A percentile compares a stretch with the other conserved stretches of the same genome.
phyloP scores from a whole-genome alignment of 1,284 basidiomycete genomes.

The Pholiota adiposa region DNA sequence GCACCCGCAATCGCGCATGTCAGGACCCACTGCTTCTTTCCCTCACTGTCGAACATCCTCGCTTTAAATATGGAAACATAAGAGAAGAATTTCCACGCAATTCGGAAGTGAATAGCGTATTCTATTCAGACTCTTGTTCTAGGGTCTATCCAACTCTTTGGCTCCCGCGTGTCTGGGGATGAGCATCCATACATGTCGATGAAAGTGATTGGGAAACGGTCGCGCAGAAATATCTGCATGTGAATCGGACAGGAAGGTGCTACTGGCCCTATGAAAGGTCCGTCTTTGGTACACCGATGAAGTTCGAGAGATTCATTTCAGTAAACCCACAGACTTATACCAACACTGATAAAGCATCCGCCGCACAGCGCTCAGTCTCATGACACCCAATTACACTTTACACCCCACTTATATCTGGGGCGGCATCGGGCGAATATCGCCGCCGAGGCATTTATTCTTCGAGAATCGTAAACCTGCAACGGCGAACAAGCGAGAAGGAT shows the following conservation, averaged over 20 bases:
- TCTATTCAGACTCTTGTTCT: background rate
- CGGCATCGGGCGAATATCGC: background rate
- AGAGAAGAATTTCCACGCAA: background rate
- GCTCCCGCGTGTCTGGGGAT: background rate
- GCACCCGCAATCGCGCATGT: background rate
- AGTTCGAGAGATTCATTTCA: background rate
- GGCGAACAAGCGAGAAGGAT: background rate
- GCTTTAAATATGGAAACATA: background rate
- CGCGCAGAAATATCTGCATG: background rate
- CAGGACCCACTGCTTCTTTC: background rate
- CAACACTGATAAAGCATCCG: background rate
- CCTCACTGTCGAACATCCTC: background rate
- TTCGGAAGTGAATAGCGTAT: background rate
- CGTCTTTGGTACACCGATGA: background rate
- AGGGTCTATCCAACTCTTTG: background rate
- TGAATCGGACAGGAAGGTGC: background rate
- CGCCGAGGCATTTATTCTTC: background rate
- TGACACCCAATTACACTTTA: background rate
- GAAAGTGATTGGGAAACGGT: background rate
- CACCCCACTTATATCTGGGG: background rate
- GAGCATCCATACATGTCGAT: background rate
- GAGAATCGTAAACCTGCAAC: background rate
- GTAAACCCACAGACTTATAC: background rate
- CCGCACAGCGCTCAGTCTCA: background rate
- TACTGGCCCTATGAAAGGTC: background rate